phyloP scores from a whole-genome alignment of 2,329 filamentous ascomycete species.

The Didymosphaeria variabile region DNA sequence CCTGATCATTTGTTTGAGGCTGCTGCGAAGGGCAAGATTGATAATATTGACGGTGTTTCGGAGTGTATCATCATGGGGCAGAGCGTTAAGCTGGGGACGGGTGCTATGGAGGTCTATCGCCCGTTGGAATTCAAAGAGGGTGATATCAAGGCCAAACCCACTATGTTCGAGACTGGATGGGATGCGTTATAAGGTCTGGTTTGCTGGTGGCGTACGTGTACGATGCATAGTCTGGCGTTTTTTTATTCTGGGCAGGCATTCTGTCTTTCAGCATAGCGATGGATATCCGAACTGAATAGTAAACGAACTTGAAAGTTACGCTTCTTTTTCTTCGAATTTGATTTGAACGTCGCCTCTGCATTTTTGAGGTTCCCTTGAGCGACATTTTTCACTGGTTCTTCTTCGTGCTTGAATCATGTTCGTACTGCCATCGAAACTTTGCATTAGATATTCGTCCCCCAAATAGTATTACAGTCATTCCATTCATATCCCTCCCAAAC shows the following conservation, averaged over 20 bases:
- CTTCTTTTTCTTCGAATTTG: too few species aligned
- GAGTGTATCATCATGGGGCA: slow-evolving; percentile 99
- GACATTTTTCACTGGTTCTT: too few species aligned
- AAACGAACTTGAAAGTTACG: background rate
- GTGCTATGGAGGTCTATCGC: slow-evolving; percentile 88
- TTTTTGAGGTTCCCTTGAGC: too few species aligned
- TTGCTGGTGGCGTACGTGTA: background rate
- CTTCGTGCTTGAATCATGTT: too few species aligned
- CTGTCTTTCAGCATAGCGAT: slow-evolving; percentile 11
- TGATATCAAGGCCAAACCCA: slow-evolving; percentile 37
- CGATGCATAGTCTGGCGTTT: slow-evolving; percentile 11
- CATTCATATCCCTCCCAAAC: background rate
- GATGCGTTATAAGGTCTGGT: slow-evolving; percentile 34
- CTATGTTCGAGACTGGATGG: slow-evolving; percentile 50
- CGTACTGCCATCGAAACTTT: too few species aligned
- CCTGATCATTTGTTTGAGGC: slow-evolving; percentile 97
- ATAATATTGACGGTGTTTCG: slow-evolving; percentile 90
- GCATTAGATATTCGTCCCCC: too few species aligned
- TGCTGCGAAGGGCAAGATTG: slow-evolving; percentile 88
- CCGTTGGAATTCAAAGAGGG: slow-evolving; percentile 58
- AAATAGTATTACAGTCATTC: too few species aligned
- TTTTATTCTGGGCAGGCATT: background rate
- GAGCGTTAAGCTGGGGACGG: slow-evolving; percentile 89
- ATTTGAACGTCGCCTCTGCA: too few species aligned
- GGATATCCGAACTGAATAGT: background rate